Percentiles rank a stretch among this genome's conserved stretches.
Conservation (phyloP, 352 stramenopile species). For the Globisporangium lucens region DNA sequence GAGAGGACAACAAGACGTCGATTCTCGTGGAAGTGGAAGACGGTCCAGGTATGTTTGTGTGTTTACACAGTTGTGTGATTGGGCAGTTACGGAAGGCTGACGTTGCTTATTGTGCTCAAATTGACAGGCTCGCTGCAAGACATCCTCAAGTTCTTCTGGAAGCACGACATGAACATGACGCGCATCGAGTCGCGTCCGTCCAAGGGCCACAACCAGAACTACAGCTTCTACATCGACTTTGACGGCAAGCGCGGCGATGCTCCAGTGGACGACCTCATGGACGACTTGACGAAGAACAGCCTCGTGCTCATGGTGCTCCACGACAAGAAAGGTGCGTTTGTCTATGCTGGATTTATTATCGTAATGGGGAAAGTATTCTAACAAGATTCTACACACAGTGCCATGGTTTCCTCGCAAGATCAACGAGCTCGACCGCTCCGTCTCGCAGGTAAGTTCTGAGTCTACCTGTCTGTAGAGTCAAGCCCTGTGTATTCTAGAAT, state of each 20-base stretch:
- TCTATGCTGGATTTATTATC: background rate
- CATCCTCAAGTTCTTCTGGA: conserved; percentile 96
- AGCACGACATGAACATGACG: conserved; percentile 96
- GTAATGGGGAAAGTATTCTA: background rate
- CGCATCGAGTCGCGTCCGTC: conserved; percentile 94
- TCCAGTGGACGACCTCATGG: conserved; percentile 83
- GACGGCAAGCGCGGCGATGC: conserved; percentile 80
- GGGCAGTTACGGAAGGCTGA: background rate
- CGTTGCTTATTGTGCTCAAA: background rate
- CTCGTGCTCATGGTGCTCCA: conserved; percentile 91
- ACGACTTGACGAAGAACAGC: conserved; percentile 82
- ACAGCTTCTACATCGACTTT: conserved; percentile 95
- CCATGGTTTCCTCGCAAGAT: conserved; percentile 87
- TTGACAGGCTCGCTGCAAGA: conserved; percentile 88
- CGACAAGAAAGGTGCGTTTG: conserved; percentile 85
- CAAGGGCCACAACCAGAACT: conserved; percentile 75
- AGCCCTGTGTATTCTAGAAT: no score
- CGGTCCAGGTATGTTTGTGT: conserved; percentile 27
- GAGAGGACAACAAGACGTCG: conserved; percentile 70
- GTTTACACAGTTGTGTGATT: no score
- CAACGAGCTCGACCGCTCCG: conserved; percentile 71
- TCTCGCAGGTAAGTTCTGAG: conserved; percentile 48
- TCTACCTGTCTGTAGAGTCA: background rate
- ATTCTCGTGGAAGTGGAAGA: conserved; percentile 77
- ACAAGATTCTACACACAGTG: conserved; percentile 27